These are phyloP conservation scores for Bertia moriformis DNA, from an alignment of 2,329 filamentous ascomycete species.

Conservation along the genomic window DNA sequence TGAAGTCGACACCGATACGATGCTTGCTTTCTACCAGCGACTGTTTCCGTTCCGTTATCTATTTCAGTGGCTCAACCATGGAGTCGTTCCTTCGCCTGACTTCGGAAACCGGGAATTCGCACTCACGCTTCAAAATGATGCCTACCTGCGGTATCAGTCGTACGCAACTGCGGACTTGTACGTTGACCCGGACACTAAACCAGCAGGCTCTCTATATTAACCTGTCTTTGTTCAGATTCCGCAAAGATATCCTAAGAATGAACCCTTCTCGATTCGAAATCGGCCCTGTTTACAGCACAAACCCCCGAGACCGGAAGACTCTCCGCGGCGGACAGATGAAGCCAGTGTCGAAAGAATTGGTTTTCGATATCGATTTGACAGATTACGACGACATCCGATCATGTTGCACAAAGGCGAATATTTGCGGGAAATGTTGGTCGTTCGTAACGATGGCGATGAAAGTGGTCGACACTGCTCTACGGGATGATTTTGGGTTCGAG, in stretches of 20 bases:
- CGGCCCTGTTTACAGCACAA: conserved; percentile 87
- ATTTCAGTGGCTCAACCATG: conserved; percentile 97
- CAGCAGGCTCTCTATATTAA: neutral
- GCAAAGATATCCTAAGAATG: conserved; percentile 77
- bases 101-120: conserved; percentile 92
- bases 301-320: conserved; percentile 84
- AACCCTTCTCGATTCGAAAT: conserved; percentile 95
- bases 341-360: conserved; percentile 80
- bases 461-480: conserved; percentile 70
- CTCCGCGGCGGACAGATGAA: conserved; percentile 67
- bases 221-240: conserved; percentile 37
- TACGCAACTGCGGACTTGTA: conserved; percentile 52
- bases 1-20: conserved; percentile 56
- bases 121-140: conserved; percentile 83
- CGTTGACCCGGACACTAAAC: too few species aligned
- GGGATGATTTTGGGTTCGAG: conserved; percentile 90
- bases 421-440: conserved; percentile 86
- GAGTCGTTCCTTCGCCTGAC: conserved; percentile 69
- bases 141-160: conserved; percentile 82
- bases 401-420: conserved; percentile 85
- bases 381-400: conserved; percentile 96
- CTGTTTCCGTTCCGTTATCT: conserved; percentile 88
- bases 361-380: conserved; percentile 98
- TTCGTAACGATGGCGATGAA: conserved; percentile 98
- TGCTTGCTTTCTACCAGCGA: conserved; percentile 88